A percentile compares a stretch with the other conserved stretches of the same genome.
Conservation (phyloP, 2,329 filamentous ascomycete genomes). For the Chaetothyriales sp. region DNA sequence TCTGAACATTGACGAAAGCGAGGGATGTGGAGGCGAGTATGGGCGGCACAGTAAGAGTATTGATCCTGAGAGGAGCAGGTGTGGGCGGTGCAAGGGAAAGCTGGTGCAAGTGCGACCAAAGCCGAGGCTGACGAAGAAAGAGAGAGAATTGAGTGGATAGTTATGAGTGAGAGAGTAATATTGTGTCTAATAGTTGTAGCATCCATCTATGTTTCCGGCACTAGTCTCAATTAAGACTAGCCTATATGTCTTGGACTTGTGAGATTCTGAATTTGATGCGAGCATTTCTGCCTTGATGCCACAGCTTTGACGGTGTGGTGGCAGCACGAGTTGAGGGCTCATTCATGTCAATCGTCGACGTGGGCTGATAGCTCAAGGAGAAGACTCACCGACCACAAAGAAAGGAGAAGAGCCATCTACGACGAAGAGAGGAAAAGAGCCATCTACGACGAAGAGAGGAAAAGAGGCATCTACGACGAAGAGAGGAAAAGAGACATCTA, state of each 20-base stretch:
- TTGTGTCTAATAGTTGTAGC: too few relatives aligned
- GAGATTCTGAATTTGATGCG: background rate
- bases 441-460: too few relatives aligned
- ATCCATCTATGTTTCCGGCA: too few relatives aligned
- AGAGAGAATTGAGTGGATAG: background rate
- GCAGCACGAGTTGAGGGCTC: too few relatives aligned
- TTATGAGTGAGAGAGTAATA: background rate
- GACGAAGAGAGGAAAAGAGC: too few relatives aligned
- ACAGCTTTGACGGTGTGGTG: background rate
- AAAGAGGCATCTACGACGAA: too few relatives aligned
- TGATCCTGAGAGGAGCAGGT: conserved; percentile 55
- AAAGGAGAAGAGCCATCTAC: too few relatives aligned
- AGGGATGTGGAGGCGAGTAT: conserved; percentile 54
- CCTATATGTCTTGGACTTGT: background rate
- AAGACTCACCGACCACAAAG: too few relatives aligned
- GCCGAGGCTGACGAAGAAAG: conserved; percentile 38
- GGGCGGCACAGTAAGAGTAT: conserved; percentile 80
- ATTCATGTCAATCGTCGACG: too few relatives aligned
- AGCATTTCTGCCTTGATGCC: background rate
- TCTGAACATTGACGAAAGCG: conserved; percentile 8
- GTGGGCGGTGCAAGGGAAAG: conserved; percentile 58
- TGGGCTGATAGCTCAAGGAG: too few relatives aligned
- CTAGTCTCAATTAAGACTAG: background rate
- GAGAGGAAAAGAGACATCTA: too few relatives aligned
- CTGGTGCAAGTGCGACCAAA: conserved; percentile 69